Conservation (phyloP, 1,139 yeast species). For the Pneumocystis carinii region DNA sequence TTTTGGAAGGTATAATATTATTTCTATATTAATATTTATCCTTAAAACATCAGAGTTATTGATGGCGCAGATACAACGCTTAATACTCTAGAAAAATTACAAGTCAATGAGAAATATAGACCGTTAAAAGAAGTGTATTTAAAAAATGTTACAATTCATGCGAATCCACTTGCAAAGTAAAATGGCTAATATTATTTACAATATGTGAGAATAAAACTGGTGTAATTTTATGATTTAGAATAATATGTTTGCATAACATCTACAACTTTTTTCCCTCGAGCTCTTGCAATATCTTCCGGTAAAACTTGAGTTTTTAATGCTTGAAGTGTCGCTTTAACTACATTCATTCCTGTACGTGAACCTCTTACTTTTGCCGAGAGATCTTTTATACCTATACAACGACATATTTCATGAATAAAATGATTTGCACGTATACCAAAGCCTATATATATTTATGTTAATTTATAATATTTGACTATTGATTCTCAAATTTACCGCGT, state of each 20-base stretch:
- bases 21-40: background rate
- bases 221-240: slow-evolving; percentile 3
- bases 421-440: slow-evolving; percentile 89
- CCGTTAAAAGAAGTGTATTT: slow-evolving; percentile 29
- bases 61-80: slow-evolving; percentile 27
- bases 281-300: slow-evolving; percentile 74
- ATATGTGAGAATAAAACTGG: background rate
- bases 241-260: slow-evolving; percentile 82
- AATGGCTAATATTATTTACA: background rate
- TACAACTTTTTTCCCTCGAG: slow-evolving; percentile 88
- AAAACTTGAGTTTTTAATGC: slow-evolving; percentile 67
- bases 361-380: slow-evolving; percentile 80
- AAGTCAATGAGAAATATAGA: slow-evolving; percentile 28
- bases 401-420: slow-evolving; percentile 79
- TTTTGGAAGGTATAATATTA: slow-evolving; percentile 29
- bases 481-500: slow-evolving; percentile 36
- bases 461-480: background rate
- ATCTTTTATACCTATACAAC: slow-evolving; percentile 89
- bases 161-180: slow-evolving; percentile 25
- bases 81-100: slow-evolving; percentile 26
- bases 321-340: slow-evolving; percentile 77
- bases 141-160: slow-evolving; percentile 29
- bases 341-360: slow-evolving; percentile 89
- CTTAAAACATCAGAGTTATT: slow-evolving; percentile 21
- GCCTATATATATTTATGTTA: slow-evolving; percentile 6